Conservation (phyloP, 768 basidiomycete genomes). For the Kwoniella dendrophila region DNA sequence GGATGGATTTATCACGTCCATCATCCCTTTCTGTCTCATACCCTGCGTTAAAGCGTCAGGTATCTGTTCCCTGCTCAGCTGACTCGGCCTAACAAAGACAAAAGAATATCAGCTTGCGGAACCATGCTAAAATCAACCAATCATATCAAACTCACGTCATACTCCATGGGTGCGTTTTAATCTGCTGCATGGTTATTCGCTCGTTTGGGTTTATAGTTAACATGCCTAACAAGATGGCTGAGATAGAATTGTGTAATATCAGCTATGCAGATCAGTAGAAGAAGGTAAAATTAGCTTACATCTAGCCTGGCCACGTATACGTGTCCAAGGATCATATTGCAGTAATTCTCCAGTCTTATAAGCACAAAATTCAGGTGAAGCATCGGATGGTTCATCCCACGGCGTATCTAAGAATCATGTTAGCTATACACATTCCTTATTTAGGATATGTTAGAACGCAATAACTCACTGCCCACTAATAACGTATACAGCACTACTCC, state of each 20-base stretch:
- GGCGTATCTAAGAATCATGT: slow-evolving; percentile 72
- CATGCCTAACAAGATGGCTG: slow-evolving; percentile 76
- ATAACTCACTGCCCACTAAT: slow-evolving; percentile 74
- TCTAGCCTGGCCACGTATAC: slow-evolving; percentile 64
- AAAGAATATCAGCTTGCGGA: too few relatives aligned
- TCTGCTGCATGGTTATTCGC: slow-evolving; percentile 67
- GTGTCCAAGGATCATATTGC: slow-evolving; percentile 75
- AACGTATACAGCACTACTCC: slow-evolving; percentile 93
- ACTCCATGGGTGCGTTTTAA: slow-evolving; percentile 72
- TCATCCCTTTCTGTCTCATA: slow-evolving; percentile 71
- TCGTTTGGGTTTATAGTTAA: slow-evolving; percentile 70
- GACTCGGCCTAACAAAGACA: slow-evolving; percentile 64
- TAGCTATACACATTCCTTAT: background rate
- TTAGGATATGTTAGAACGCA: background rate
- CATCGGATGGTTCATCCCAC: slow-evolving; percentile 86
- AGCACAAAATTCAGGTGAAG: slow-evolving; percentile 76
- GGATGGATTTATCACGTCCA: slow-evolving; percentile 69
- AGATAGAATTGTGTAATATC: background rate
- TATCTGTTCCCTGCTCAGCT: slow-evolving; percentile 63
- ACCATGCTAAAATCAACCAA: background rate
- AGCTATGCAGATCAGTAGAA: background rate
- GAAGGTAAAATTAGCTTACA: slow-evolving; percentile 58
- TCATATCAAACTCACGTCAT: slow-evolving; percentile 60
- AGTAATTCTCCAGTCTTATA: slow-evolving; percentile 77
- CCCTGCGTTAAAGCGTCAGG: slow-evolving; percentile 72